Base-by-base conservation (phyloP, 2,329 filamentous ascomycete species). In the Phaeosphaeriaceae sp. region DNA sequence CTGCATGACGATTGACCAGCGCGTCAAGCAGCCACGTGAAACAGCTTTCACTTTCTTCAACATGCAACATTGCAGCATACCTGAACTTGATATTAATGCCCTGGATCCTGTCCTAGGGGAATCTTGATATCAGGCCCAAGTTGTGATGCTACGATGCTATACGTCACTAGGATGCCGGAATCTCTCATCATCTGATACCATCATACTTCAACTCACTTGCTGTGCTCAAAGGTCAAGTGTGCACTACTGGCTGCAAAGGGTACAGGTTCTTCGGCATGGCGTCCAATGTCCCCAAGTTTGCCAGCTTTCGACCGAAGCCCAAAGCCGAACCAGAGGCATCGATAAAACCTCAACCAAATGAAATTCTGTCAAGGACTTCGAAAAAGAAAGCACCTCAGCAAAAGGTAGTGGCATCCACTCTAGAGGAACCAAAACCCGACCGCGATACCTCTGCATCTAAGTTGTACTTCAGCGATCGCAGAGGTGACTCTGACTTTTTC, bases 401-500 rank as follows among this genome's bases (percentile, higher is more conserved):
- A 28, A 43, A 18, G 8, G 30, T 26, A 16, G 41, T 1, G 18
- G 84, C 36, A 64, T 89, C 42, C 18, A 29, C 46, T 17, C 34
- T 48, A 15, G 49, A 44, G 9, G 46, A 35, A 13, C 42, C 17
- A 26, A 39, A 40, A 9, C 28, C 33, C 9, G 28, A 54, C 32
- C 52, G 35, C 13, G 36, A 52, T n/a, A 28, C 33, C 0, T 11
- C 29, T 11, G 36, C 52, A 18, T 52, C 47, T 5, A 63, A 57
- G 20, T 7, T 40, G 7, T 70, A 63, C 39, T 63, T 65, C 40
- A 66, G 62, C 42, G 93, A 97, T 72, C 84, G 78, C 34, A 86
- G 85, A 64, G 92, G 93, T 0, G 93, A 97, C 63, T 77, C 81
- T 4, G 81, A 91, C 39, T 91, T 94, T 57, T 72, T 88, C 36